Base-by-base conservation (phyloP, 2,329 filamentous ascomycete species). In the Helminthosporium solani region DNA sequence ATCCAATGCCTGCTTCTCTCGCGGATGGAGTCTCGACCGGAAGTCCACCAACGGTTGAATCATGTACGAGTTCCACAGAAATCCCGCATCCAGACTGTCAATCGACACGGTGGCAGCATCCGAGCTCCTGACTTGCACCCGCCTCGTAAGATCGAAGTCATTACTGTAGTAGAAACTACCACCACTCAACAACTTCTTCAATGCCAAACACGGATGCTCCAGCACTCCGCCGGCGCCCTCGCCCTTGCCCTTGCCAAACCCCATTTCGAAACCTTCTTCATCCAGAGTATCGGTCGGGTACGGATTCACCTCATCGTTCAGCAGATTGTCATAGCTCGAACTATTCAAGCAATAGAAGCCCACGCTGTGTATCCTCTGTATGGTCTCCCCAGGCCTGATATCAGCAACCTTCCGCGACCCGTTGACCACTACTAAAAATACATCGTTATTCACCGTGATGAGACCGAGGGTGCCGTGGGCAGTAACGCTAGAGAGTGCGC, bases 41-140 rank as follows among this genome's bases (percentile, higher is more conserved):
- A 99, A 97, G 67, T 90, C 82, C 23, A 96, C 85, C 43, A 99
- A 78, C 4, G 94, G 91, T 54, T 87, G 86, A 60, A 99, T 96
- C 90, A 99, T 96, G 72, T 95, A 96, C 3, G 90, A 95, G 66
- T 99, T 99, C 94, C 94, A 99, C 15, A 99, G 74, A 66, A 96
- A 96, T 1, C 88, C 87, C 61, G 90, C 87, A 68, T 99, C 90
- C 51, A 97, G 84, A 62, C 89, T 94, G 66, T 96, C 90, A 50
- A 96, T 90, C 52, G 95, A 88, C 53, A 97, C 91, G 0, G 87
- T 84, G 35, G 84, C 80, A 16, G 83, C 83, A 65, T 92, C 89
- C 46, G 86, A 82, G 60, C 66, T 90, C 81, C 92, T 84, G 64
- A 96, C 87, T 70, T 99, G 94, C 52, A 97, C 74, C 57, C 94